Conservation (phyloP, 2,329 filamentous ascomycete species). For the Laburnicola sp. region DNA sequence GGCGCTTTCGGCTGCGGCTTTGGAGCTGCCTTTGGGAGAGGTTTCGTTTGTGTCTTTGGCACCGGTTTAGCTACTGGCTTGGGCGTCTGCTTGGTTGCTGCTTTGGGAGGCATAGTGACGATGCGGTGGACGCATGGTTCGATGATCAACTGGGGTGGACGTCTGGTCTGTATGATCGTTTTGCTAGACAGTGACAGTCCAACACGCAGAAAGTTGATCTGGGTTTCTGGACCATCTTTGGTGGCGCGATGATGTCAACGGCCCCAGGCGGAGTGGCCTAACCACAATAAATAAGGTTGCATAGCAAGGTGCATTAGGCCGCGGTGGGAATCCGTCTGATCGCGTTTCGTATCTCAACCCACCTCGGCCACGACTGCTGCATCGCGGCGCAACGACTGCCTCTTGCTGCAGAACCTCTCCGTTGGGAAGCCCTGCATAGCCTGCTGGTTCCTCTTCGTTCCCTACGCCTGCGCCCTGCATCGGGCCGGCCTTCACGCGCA, state of each 20-base stretch:
- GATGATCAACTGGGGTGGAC: too few relatives aligned
- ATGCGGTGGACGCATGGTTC: background rate
- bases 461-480: constrained; percentile 5
- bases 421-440: too few relatives aligned
- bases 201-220: constrained; percentile 1
- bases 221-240: background rate
- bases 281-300: constrained; percentile 23
- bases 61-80: too few relatives aligned
- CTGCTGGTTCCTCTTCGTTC: background rate
- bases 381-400: background rate
- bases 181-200: background rate
- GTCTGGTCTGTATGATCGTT: too few relatives aligned
- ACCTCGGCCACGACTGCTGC: background rate
- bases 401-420: background rate
- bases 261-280: constrained; percentile 16
- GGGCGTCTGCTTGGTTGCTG: too few relatives aligned
- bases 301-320: constrained; percentile 32
- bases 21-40: too few relatives aligned
- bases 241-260: constrained; percentile 22
- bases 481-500: constrained; percentile 10
- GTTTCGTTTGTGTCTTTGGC: too few relatives aligned
- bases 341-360: constrained; percentile 17
- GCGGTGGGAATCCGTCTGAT: constrained; percentile 16
- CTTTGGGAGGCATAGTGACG: constrained; percentile 30
- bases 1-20: constrained; percentile 16